Conservation (phyloP, 2,329 filamentous ascomycete genomes). For the Rhinocladiella mackenziei region DNA sequence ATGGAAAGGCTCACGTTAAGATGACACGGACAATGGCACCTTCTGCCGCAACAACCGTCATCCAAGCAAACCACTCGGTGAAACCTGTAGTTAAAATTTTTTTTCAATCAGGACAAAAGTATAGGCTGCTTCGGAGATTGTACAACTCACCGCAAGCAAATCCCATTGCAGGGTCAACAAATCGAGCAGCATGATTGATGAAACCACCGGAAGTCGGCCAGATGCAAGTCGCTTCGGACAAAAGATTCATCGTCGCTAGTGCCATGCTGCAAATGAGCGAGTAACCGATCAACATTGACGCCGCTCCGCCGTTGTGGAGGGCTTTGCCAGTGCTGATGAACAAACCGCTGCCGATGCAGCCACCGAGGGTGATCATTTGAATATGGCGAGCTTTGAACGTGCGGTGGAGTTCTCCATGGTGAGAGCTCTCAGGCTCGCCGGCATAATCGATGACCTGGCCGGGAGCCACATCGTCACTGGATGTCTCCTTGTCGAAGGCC, state of each 20-base stretch:
- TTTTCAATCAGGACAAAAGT: no score
- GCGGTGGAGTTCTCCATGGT: slow-evolving; percentile 4
- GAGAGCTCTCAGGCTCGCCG: slow-evolving; percentile 3
- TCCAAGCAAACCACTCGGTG: slow-evolving; percentile 51
- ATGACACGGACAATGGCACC: slow-evolving; percentile 47
- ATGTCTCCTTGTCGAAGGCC: slow-evolving; percentile 3
- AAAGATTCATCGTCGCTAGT: slow-evolving; percentile 6
- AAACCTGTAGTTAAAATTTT: slow-evolving; percentile 63
- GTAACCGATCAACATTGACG: slow-evolving; percentile 36
- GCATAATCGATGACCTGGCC: slow-evolving; percentile 7
- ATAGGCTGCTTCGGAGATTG: neutral
- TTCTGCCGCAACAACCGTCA: slow-evolving; percentile 48
- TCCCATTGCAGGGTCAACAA: slow-evolving; percentile 47
- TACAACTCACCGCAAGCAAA: slow-evolving; percentile 40
- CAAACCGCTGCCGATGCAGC: slow-evolving; percentile 35
- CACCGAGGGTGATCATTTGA: slow-evolving; percentile 28
- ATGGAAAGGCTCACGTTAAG: slow-evolving; percentile 29
- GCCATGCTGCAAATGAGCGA: slow-evolving; percentile 28
- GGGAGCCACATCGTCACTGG: slow-evolving; percentile 3
- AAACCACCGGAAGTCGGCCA: slow-evolving; percentile 8
- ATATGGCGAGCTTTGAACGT: slow-evolving; percentile 19
- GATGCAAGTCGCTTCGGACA: slow-evolving; percentile 5
- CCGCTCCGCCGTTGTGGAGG: slow-evolving; percentile 31
- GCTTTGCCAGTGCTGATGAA: slow-evolving; percentile 35
- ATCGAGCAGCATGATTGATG: slow-evolving; percentile 38